These are phyloP conservation scores for Elasticomyces elasticus DNA, from an alignment of 495 filamentous ascomycete genomes.

Conservation along the genomic window DNA sequence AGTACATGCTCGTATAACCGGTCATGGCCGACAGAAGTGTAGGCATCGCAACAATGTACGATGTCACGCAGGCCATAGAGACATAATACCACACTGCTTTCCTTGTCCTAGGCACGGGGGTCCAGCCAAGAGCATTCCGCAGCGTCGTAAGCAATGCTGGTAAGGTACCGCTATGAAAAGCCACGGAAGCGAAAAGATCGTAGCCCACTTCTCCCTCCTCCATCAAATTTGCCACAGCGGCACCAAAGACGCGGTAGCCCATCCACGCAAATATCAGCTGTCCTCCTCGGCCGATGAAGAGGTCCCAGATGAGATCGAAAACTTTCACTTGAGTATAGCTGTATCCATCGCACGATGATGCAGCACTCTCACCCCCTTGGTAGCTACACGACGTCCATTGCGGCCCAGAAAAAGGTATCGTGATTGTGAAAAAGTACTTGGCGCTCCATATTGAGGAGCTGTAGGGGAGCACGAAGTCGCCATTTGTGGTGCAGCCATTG, in stretches of 20 bases:
- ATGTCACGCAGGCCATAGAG: neutral
- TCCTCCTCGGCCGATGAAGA: neutral
- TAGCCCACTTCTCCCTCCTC: neutral
- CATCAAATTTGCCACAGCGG: neutral
- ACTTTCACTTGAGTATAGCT: neutral
- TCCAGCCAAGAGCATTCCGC: neutral
- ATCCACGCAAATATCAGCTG: neutral
- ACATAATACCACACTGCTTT: neutral
- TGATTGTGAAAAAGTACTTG: neutral
- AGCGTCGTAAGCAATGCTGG: neutral
- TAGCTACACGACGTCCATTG: neutral
- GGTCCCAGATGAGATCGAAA: neutral
- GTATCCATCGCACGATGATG: neutral
- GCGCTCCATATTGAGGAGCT: neutral
- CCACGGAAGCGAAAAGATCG: neutral
- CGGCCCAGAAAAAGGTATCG: neutral
- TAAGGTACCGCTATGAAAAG: neutral
- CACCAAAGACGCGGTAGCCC: neutral
- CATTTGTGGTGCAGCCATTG: neutral
- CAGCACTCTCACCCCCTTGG: neutral
- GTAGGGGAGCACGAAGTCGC: neutral
- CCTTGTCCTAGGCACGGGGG: neutral
- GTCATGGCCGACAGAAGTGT: neutral
- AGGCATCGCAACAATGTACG: neutral
- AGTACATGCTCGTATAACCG: neutral